A percentile compares a stretch with the other conserved stretches of the same genome.
phyloP scores from a whole-genome alignment of 2,329 filamentous ascomycete genomes.

The Pyricularia grisea region DNA sequence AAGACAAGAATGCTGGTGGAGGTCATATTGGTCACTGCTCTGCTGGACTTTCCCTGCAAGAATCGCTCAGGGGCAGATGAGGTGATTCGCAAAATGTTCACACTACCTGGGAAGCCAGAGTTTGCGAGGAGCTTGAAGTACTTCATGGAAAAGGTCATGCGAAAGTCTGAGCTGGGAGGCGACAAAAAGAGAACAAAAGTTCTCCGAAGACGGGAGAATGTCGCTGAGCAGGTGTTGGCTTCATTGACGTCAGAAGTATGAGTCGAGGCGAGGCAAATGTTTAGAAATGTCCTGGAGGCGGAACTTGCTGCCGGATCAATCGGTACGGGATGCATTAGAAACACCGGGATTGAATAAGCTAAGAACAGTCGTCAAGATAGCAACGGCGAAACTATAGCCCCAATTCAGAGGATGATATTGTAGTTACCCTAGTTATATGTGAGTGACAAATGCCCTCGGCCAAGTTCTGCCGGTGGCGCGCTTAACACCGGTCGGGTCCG shows the following conservation, averaged over 20 bases:
- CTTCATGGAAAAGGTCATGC: conserved; percentile 68
- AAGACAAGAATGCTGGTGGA: conserved; percentile 75
- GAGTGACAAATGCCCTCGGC: not conserved
- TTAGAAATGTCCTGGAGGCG: not conserved
- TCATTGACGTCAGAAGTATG: not conserved
- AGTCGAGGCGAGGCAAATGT: not conserved
- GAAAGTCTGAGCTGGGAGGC: conserved; percentile 49
- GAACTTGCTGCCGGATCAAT: not conserved
- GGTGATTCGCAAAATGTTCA: conserved; percentile 54
- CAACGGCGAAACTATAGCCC: not conserved
- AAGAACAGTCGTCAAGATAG: not conserved
- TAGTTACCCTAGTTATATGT: too few relatives aligned
- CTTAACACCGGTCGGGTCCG: not conserved
- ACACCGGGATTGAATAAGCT: not conserved
- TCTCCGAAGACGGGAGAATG: conserved; percentile 36
- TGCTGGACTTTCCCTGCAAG: conserved; percentile 34
- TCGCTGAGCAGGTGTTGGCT: conserved; percentile 26
- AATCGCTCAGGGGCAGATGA: not conserved
- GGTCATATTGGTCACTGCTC: conserved; percentile 64
- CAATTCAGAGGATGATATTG: not conserved
- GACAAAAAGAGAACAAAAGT: conserved; percentile 36
- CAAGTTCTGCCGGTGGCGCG: not conserved
- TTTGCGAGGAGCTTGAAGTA: conserved; percentile 68
- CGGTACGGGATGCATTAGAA: not conserved
- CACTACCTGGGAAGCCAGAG: conserved; percentile 50